Evolutionary conservation across 306 rosid genomes (phyloP), one percentile per base, ranked within the genome.

Genomic region (Lagenaria siceraria): DNA sequence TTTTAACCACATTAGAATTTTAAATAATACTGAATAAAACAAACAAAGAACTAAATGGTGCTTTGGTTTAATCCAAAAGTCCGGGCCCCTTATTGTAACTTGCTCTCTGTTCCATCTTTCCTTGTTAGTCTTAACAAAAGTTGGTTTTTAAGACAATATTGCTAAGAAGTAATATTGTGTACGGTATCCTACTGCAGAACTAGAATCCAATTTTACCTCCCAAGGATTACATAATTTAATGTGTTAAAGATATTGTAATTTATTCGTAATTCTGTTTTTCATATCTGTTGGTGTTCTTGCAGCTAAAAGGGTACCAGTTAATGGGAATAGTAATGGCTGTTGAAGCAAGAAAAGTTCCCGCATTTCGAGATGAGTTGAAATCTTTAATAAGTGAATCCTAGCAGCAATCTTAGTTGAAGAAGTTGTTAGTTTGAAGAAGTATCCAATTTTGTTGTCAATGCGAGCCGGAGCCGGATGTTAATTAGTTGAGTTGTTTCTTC

Each of bases 261-360:
- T 10, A n/a, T 40, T 66, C 3, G 1, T 36, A 12, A 18, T 36
- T 36, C 14, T 2, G 3, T 36, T 21, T 22, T 21, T 62, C 12
- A 15, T n/a, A 7, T 10, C 51, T 64, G 81, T 48, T 70, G 12
- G 65, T 7, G 80, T 79, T 35, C 70, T 48, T 75, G 84, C 92
- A 93, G 94, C 78, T 93, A 52, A 85, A 77, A 80, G 89, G 78
- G 81, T 87, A 88, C 81, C 75, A 74, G 82, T 42, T 82, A 29
- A 83, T 77, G 85, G 97, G 97, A 15, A 78, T 89, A 77, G 88
- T 88, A 81, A 88, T 93, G 95, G 87, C 71, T 8, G 80, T 89
- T 64, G 82, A 86, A 79, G 91, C 89, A 66, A 86, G 69, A 54
- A 85, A 87, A 74, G 71, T 93, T 51, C 75, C 88, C 59, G 15